Percentiles rank a stretch among this genome's conserved stretches.
Conservation (phyloP, 2,329 filamentous ascomycete species). For the Neobulgaria alba region DNA sequence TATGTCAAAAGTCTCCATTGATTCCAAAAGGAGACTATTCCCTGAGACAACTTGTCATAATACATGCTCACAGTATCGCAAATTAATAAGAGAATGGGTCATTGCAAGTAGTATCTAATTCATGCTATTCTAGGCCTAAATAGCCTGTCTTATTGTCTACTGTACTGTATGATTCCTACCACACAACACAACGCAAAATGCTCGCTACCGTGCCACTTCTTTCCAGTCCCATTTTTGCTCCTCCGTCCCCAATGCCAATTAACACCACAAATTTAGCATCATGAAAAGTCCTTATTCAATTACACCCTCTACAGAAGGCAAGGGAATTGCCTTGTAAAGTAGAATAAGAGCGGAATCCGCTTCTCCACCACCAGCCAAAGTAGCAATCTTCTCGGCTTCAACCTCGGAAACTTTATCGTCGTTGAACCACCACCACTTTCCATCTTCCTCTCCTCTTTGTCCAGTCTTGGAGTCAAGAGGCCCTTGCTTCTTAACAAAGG, state of each 20-base stretch:
- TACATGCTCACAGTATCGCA: background rate
- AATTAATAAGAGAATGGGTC: no score
- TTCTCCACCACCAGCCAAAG: constrained; percentile 80
- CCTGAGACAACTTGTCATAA: background rate
- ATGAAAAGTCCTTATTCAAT: constrained; percentile 14
- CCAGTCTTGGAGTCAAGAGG: constrained; percentile 65
- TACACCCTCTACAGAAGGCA: constrained; percentile 48
- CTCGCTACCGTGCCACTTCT: background rate
- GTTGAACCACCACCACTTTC: constrained; percentile 99
- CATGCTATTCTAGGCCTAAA: no score
- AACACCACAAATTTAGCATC: no score
- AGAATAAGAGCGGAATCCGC: constrained; percentile 76
- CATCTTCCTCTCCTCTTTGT: constrained; percentile 72
- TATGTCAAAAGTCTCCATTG: constrained; percentile 1
- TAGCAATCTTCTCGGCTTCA: constrained; percentile 81
- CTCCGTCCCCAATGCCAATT: background rate
- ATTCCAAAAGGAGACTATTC: background rate
- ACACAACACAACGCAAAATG: background rate
- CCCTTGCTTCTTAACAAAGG: constrained; percentile 89
- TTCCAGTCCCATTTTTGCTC: background rate
- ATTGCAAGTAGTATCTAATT: no score
- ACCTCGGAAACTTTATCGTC: constrained; percentile 96
- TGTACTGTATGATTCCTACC: no score
- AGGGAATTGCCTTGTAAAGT: constrained; percentile 65
- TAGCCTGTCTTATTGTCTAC: no score